A percentile compares a stretch with the other conserved stretches of the same genome.
phyloP scores from a whole-genome alignment of 1,139 yeast species.

The Sugiyamaella neomexicana region DNA sequence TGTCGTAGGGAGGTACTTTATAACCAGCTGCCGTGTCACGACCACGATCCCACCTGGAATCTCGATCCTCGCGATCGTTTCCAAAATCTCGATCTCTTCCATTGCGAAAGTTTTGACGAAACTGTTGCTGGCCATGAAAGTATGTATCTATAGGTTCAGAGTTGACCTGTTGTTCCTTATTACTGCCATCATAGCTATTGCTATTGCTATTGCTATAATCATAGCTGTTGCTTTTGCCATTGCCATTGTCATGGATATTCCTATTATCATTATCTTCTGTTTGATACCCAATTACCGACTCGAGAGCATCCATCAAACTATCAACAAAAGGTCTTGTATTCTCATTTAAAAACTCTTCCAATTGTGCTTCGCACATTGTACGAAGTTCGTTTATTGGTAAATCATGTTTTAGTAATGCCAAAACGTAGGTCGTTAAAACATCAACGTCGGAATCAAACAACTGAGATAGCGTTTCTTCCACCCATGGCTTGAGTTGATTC shows the following conservation, averaged over 20 bases:
- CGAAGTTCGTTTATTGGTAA: slow-evolving; percentile 38
- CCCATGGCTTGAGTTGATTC: slow-evolving; percentile 42
- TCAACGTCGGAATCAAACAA: slow-evolving; percentile 48
- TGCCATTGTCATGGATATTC: background rate
- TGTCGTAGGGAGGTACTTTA: too few relatives aligned
- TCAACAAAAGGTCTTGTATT: slow-evolving; percentile 37
- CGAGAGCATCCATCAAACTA: slow-evolving; percentile 35
- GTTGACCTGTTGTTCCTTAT: too few relatives aligned
- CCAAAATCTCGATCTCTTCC: slow-evolving; percentile 8
- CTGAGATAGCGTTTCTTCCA: slow-evolving; percentile 35
- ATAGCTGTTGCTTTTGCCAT: background rate
- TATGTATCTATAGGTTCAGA: background rate
- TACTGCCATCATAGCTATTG: background rate
- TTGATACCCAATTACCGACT: slow-evolving; percentile 6
- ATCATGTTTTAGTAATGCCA: slow-evolving; percentile 46
- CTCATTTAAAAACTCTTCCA: slow-evolving; percentile 41
- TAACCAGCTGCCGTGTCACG: too few relatives aligned
- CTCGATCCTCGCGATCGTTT: background rate
- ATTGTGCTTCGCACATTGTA: slow-evolving; percentile 40
- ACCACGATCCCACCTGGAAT: too few relatives aligned
- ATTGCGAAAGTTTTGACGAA: slow-evolving; percentile 17
- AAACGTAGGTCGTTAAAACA: slow-evolving; percentile 48
- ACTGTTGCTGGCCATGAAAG: slow-evolving; percentile 21
- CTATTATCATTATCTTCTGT: background rate
- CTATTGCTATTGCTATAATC: background rate